Evolutionary conservation across 1,284 basidiomycete genomes (phyloP).

Genomic region (Papiliotrema flavescens): DNA sequence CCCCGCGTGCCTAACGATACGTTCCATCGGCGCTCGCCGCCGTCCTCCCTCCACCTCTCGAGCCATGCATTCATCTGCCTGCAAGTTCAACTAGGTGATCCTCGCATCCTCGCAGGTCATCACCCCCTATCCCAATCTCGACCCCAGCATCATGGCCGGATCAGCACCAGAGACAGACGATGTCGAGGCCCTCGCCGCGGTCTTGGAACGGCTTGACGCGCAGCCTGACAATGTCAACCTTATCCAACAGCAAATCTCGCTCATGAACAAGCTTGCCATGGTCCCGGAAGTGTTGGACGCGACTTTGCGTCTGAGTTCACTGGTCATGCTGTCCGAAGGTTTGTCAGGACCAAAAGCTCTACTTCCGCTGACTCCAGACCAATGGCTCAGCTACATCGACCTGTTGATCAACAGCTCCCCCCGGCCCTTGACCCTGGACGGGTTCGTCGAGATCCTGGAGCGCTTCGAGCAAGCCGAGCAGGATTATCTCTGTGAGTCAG

Average conservation of each 20-base stretch:
- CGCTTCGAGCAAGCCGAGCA: constrained; percentile 65
- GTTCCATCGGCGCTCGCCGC: too few relatives aligned
- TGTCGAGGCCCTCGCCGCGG: constrained; percentile 8
- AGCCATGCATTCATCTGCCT: too few relatives aligned
- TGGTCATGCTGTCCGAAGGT: constrained; percentile 38
- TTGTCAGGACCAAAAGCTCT: constrained; percentile 1
- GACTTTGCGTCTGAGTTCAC: constrained; percentile 12
- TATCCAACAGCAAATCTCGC: constrained; percentile 28
- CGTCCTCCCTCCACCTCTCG: too few relatives aligned
- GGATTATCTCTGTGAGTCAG: constrained; percentile 72
- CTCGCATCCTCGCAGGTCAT: too few relatives aligned
- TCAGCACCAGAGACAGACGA: background rate
- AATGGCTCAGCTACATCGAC: constrained; percentile 35
- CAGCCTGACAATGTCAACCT: constrained; percentile 30
- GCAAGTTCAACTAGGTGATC: too few relatives aligned
- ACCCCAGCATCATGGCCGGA: background rate
- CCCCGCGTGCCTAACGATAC: too few relatives aligned
- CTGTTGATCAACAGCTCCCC: constrained; percentile 11
- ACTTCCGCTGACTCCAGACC: constrained; percentile 13
- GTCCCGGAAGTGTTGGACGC: constrained; percentile 18
- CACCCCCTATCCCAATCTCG: background rate
- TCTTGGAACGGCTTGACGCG: constrained; percentile 23
- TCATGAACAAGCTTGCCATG: constrained; percentile 29
- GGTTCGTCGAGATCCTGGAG: constrained; percentile 59
- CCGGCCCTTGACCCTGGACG: constrained; percentile 44